A percentile compares a stretch with the other conserved stretches of the same genome.
Conservation (phyloP, 78 protist genomes). For the Guillardia theta region DNA sequence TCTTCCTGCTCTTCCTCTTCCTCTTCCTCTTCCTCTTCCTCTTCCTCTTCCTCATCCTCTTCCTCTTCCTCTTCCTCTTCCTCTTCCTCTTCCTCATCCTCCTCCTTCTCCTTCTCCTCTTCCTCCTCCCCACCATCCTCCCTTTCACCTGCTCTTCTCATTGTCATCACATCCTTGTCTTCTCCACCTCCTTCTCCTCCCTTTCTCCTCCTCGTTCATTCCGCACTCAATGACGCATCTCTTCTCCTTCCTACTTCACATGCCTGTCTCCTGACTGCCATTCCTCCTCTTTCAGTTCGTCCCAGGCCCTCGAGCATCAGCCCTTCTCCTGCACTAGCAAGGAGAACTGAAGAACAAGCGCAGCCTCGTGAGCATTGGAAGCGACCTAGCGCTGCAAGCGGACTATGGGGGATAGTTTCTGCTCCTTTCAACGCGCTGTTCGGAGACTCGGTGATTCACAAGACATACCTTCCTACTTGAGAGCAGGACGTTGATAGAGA, state of each 20-base stretch:
- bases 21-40: background rate
- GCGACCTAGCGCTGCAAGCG: background rate
- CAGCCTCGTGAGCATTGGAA: too few species aligned
- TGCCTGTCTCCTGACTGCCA: too few species aligned
- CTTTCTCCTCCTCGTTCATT: background rate
- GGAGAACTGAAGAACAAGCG: too few species aligned
- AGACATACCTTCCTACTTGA: background rate
- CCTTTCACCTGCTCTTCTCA: background rate
- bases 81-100: background rate
- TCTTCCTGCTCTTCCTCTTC: background rate
- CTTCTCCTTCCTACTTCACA: too few species aligned
- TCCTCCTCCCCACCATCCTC: background rate
- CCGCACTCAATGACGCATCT: too few species aligned
- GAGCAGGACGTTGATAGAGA: too few species aligned
- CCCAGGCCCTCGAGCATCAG: too few species aligned
- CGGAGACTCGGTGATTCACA: background rate
- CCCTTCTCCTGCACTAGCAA: too few species aligned
- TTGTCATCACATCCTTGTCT: background rate
- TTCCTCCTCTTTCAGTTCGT: too few species aligned
- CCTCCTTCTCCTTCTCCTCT: background rate
- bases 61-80: background rate
- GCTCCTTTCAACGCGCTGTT: background rate
- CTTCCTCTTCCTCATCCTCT: background rate
- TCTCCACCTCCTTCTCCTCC: background rate
- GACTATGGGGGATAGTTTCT: background rate